These are phyloP conservation scores for Annona cherimola DNA, from an alignment of 164 flowering plant species.

Conservation along the genomic window DNA sequence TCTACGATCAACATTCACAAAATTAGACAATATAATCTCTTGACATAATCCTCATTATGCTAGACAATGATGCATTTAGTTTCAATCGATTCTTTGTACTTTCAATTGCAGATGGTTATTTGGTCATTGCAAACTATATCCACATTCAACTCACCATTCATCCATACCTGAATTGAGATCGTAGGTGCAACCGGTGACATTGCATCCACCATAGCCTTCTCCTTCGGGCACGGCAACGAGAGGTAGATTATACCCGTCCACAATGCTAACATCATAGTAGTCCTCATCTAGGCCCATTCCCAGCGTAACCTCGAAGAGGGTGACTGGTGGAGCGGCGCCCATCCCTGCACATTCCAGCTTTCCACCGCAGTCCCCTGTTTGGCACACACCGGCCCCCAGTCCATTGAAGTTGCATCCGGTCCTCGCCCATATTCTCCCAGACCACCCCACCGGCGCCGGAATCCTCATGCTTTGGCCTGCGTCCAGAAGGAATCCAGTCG, in stretches of 20 bases:
- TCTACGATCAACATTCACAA: not conserved
- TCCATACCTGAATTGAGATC: slow-evolving; percentile 48
- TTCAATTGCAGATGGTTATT: not conserved
- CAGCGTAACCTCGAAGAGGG: slow-evolving; percentile 73
- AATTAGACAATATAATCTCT: not conserved
- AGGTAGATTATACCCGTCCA: slow-evolving; percentile 81
- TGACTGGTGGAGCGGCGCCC: slow-evolving; percentile 67
- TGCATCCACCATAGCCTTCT: slow-evolving; percentile 37
- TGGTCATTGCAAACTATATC: not conserved
- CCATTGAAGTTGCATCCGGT: slow-evolving; percentile 66
- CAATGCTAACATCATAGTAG: slow-evolving; percentile 76
- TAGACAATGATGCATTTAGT: not conserved
- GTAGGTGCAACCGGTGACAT: slow-evolving; percentile 53
- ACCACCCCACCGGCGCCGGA: slow-evolving; percentile 53
- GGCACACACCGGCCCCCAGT: slow-evolving; percentile 48
- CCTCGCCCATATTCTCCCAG: slow-evolving; percentile 82
- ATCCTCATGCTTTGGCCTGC: slow-evolving; percentile 37
- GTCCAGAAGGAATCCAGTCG: slow-evolving; percentile 57
- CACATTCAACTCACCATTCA: not conserved
- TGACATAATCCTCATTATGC: not conserved
- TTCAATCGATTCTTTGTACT: not conserved
- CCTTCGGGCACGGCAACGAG: slow-evolving; percentile 47
- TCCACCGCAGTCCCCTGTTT: slow-evolving; percentile 78
- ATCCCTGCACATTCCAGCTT: slow-evolving; percentile 57
- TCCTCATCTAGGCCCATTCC: slow-evolving; percentile 41